Evolutionary conservation across 768 basidiomycete species (phyloP).

Genomic region (Suillus weaverae): DNA sequence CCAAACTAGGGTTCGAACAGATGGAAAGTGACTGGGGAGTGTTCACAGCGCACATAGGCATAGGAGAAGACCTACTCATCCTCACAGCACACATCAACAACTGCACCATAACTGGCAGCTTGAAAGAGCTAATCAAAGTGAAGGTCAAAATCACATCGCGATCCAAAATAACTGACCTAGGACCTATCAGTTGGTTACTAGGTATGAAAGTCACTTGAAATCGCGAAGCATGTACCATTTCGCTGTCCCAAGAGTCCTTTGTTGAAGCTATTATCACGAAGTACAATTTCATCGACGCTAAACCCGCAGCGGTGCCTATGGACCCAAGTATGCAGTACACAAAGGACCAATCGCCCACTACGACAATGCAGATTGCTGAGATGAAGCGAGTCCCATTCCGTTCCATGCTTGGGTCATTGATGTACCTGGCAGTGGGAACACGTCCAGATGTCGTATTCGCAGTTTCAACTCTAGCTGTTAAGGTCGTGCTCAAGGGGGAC

Average conservation of each 20-base stretch:
- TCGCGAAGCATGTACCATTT: neutral
- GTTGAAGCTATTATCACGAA: constrained; percentile 1
- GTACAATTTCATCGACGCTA: constrained; percentile 11
- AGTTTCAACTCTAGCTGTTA: too few relatives aligned
- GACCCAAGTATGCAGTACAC: constrained; percentile 7
- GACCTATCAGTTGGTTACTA: constrained; percentile 14
- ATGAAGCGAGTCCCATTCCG: too few relatives aligned
- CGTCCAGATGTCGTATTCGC: too few relatives aligned
- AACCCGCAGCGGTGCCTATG: constrained; percentile 9
- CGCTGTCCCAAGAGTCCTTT: constrained; percentile 1
- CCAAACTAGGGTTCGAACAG: too few relatives aligned
- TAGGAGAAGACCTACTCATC: too few relatives aligned
- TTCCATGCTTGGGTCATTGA: too few relatives aligned
- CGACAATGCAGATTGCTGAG: neutral
- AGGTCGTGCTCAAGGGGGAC: too few relatives aligned
- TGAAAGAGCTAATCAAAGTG: neutral
- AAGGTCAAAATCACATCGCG: neutral
- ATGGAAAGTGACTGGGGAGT: too few relatives aligned
- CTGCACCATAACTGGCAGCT: too few relatives aligned
- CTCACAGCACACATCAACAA: too few relatives aligned
- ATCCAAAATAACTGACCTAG: neutral
- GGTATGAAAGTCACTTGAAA: constrained; percentile 9
- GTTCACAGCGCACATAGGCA: too few relatives aligned
- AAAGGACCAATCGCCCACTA: neutral
- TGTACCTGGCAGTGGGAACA: too few relatives aligned